Base-by-base conservation (phyloP, 106 monocot species). In the Vanilla planifolia region DNA sequence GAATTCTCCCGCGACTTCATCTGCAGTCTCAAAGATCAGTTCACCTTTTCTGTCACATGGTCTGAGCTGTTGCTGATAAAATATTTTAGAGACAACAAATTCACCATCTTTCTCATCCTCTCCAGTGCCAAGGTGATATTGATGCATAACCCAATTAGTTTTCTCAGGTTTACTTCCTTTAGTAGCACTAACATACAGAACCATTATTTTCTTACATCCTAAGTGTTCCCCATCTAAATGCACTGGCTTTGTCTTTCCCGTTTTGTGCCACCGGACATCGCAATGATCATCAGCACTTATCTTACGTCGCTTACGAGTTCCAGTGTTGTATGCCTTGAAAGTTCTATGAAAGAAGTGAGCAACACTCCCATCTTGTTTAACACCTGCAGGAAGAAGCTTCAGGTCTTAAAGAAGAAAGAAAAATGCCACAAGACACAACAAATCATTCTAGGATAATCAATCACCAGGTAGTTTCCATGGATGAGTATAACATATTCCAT, bases 61-160 rank as follows among this genome's bases (percentile, higher is more conserved):
- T 73, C 84, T 90, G 20, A 53, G 53, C 70, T 95, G 94, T 45
- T 95, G 94, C 66, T 96, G 93, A 76, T 60, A 84, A 55, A 87
- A 84, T 70, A 98, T 43, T 71, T 98, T 98, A n/a, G 98, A 98
- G 27, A 98, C 92, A 48, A 98, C 98, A 79, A 75, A 88, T 27
- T 92, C 73, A 26, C 88, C 85, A 44, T 98, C 88, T 17, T 67
- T 75, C 55, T 98, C 98, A 73, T 98, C 79, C 51, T 98, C 98
- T 10, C 71, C 88, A 25, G 61, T 72, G 14, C 98, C 98, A 11
- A 98, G 69, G 51, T 98, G 98, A 69, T 92, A 88, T 43, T 98
- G 98, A 55, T 98, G 98, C 88, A 98, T 98, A 41, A 98, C 91
- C 98, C 98, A 98, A 63, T 88, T 85, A 5, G 92, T 98, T 37